phyloP scores from a whole-genome alignment of 2,329 filamentous ascomycete species.

The Sclerotiophoma versabilis region DNA sequence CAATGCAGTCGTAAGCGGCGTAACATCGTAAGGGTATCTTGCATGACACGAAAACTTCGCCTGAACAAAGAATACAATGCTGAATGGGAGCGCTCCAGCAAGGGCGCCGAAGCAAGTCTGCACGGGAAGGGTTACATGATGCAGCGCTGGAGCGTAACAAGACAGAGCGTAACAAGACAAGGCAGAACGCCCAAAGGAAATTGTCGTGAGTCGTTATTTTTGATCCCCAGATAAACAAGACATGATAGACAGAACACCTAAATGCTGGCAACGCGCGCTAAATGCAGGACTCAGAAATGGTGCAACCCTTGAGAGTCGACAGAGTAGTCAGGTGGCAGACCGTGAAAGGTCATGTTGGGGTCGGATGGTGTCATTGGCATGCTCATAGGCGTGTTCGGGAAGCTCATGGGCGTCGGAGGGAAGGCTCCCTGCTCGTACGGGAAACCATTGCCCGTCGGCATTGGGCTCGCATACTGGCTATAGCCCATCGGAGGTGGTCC shows the following conservation, averaged over 20 bases:
- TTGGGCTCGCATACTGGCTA: not conserved
- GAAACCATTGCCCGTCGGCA: not conserved
- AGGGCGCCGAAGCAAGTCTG: constrained; percentile 26
- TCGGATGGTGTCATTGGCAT: constrained; percentile 11
- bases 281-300: not conserved
- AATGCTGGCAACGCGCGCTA: constrained; percentile 14
- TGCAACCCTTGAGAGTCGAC: constrained; percentile 1
- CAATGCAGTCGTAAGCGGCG: constrained; percentile 35
- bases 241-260: constrained; percentile 6
- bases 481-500: constrained; percentile 8
- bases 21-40: constrained; percentile 39
- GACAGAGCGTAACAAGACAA: not conserved
- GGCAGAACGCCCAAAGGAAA: not conserved
- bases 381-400: constrained; percentile 1
- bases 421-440: constrained; percentile 2
- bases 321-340: constrained; percentile 16
- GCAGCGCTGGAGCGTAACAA: constrained; percentile 21
- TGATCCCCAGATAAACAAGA: not conserved
- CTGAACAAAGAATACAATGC: constrained; percentile 14
- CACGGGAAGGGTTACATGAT: not conserved
- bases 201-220: constrained; percentile 1
- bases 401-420: constrained; percentile 10
- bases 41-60: constrained; percentile 17
- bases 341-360: constrained; percentile 13
- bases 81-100: constrained; percentile 12